These are phyloP conservation scores for Platanus orientalis DNA, from an alignment of 164 flowering plant genomes.

Conservation along the genomic window DNA sequence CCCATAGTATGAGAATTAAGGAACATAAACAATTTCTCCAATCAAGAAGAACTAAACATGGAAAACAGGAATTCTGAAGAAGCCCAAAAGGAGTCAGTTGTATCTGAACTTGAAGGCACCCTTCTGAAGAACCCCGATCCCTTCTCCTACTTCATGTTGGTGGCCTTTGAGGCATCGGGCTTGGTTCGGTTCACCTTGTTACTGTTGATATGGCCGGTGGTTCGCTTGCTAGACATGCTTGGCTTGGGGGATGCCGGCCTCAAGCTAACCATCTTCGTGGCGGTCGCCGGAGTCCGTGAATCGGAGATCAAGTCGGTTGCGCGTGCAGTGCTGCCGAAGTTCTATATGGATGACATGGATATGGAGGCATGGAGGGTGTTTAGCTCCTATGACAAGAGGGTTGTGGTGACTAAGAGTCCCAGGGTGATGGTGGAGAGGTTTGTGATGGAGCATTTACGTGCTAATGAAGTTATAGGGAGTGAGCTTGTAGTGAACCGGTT, in stretches of 20 bases:
- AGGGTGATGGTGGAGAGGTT: conserved; percentile 84
- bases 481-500: conserved; percentile 65
- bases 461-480: conserved; percentile 67
- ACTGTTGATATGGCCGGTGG: conserved; percentile 63
- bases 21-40: neutral
- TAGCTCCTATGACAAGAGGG: conserved; percentile 45
- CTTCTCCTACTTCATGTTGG: conserved; percentile 89
- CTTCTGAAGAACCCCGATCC: conserved; percentile 55
- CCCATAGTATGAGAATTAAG: conserved; percentile 2
- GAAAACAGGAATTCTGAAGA: neutral
- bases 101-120: conserved; percentile 76
- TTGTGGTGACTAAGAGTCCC: conserved; percentile 70
- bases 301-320: conserved; percentile 78
- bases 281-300: conserved; percentile 51
- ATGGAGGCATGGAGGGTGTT: conserved; percentile 77
- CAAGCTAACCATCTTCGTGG: conserved; percentile 55
- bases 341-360: conserved; percentile 76
- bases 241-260: conserved; percentile 50
- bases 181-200: conserved; percentile 65
- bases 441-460: conserved; percentile 72
- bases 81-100: conserved; percentile 35
- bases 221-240: conserved; percentile 36
- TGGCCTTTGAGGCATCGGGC: conserved; percentile 89
- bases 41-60: neutral
- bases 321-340: conserved; percentile 93